Base-by-base conservation (phyloP, 2,329 filamentous ascomycete genomes). In the Stemphylium beticola region DNA sequence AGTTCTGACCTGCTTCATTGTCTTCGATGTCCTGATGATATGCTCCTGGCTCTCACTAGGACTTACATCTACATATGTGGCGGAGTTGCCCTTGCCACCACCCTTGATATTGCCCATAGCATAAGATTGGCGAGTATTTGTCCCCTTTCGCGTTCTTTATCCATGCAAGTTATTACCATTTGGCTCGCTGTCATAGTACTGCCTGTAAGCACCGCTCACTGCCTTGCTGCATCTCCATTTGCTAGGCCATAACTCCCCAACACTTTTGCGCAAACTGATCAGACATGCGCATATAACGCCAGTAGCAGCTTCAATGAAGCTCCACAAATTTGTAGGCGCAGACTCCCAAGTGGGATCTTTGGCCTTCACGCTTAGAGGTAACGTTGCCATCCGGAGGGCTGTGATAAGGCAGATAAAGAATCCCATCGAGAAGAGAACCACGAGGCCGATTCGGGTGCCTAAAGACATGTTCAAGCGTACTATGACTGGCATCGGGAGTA, bases 281-380 rank as follows among this genome's bases (percentile, higher is more conserved):
- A 71, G 46, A 29, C 67, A 71, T 2, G 66, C 65, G 47, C 66
- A 69, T 5, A 71, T 66, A 2, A 71, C 61, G 4, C 67, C 67
- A 10, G 58, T 58, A 6, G 66, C 66, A 17, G 66, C 60, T 41
- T 71, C 67, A 38, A 71, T 66, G 32, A 62, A 69, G 8, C 65
- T 68, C 67, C 67, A 71, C 2, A 71, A 57, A 42, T 69, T 69
- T 1, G 66, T 60, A 2, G 66, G 65, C 6, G 61, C 62, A 9
- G 66, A 68, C 33, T 68, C 65, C 60, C 61, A 69, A 0, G 62
- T 60, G 3, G 60, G 61, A 12, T 68, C 61, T 20, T 51, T 62
- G 42, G 59, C 52, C 24, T 38, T 50, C 7, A 68, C 58, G 5
- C 53, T 60, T 14, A 57, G 48, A 2, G 63, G 62, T 3, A 71